Percentiles rank a stretch among this genome's conserved stretches.
Conservation (phyloP, 139 green algal species). For the Chlamydomonas urium region DNA sequence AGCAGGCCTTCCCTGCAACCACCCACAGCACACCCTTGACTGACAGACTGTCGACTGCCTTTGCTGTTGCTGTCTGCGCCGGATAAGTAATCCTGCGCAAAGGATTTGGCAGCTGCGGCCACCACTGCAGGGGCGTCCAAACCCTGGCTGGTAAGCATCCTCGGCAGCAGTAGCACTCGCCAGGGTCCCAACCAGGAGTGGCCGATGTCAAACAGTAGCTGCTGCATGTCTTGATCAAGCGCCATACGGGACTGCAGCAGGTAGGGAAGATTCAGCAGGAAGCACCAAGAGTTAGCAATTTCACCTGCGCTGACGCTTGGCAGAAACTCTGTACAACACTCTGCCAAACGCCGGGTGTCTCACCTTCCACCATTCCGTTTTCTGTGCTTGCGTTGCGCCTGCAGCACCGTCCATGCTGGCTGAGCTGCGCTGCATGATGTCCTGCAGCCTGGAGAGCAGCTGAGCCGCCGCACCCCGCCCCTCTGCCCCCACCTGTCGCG, state of each 20-base stretch:
- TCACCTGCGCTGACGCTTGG: too few relatives aligned
- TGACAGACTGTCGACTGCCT: too few relatives aligned
- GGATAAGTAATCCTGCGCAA: too few relatives aligned
- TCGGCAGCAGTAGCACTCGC: neutral
- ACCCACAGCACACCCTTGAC: too few relatives aligned
- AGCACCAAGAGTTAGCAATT: neutral
- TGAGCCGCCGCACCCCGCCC: too few relatives aligned
- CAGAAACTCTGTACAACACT: neutral
- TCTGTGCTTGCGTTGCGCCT: neutral
- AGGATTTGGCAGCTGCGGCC: too few relatives aligned
- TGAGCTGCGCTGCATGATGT: neutral
- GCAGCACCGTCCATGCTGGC: neutral
- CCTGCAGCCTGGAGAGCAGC: neutral
- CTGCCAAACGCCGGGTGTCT: neutral
- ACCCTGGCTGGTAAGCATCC: too few relatives aligned
- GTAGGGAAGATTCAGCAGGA: too few relatives aligned
- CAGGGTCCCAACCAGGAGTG: neutral
- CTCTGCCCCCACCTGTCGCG: too few relatives aligned
- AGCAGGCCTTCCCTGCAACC: too few relatives aligned
- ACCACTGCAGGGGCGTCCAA: too few relatives aligned
- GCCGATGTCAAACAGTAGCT: neutral
- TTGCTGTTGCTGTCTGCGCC: too few relatives aligned
- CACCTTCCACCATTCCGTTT: conserved; percentile 7
- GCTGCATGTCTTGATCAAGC: neutral
- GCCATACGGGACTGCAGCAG: neutral